A percentile compares a stretch with the other conserved stretches of the same genome.
Conservation (phyloP, 1,284 basidiomycete species). For the Termitomyces sp. region DNA sequence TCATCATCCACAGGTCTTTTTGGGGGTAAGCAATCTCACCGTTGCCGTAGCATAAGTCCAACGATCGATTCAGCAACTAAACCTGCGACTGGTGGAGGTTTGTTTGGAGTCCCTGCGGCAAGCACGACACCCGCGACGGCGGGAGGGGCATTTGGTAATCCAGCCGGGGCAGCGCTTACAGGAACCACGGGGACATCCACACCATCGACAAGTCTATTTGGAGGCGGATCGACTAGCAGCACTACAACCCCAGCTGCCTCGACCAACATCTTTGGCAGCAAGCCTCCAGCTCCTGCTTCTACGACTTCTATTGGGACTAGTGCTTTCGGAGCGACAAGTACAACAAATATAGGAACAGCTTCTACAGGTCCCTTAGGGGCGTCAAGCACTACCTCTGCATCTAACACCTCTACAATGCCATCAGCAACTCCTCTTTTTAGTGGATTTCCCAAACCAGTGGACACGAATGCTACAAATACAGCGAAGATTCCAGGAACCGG, state of each 20-base stretch:
- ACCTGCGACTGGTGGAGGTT: constrained; percentile 13
- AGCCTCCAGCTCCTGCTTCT: not conserved
- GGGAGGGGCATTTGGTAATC: constrained; percentile 9
- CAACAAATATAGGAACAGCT: constrained; percentile 15
- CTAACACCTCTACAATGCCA: constrained; percentile 13
- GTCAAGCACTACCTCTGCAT: constrained; percentile 14
- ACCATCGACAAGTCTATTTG: constrained; percentile 9
- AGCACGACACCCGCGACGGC: constrained; percentile 7
- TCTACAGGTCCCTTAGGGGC: constrained; percentile 15
- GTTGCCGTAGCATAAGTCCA: not conserved
- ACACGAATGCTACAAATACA: constrained; percentile 21
- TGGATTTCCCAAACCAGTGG: constrained; percentile 28
- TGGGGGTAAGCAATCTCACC: constrained; percentile 10
- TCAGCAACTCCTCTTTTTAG: constrained; percentile 24
- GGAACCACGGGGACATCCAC: not conserved
- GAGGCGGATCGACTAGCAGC: constrained; percentile 5
- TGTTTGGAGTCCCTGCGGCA: constrained; percentile 17
- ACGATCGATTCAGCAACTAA: constrained; percentile 14
- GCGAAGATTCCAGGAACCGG: constrained; percentile 26
- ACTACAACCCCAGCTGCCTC: constrained; percentile 1
- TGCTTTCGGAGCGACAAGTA: constrained; percentile 13
- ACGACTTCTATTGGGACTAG: not conserved
- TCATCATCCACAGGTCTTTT: constrained; percentile 13
- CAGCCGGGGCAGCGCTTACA: not conserved
- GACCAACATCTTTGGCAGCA: constrained; percentile 9